Evolutionary conservation across 2,329 filamentous ascomycete species (phyloP).

Genomic region (Neopestalotiopsis rosae): DNA sequence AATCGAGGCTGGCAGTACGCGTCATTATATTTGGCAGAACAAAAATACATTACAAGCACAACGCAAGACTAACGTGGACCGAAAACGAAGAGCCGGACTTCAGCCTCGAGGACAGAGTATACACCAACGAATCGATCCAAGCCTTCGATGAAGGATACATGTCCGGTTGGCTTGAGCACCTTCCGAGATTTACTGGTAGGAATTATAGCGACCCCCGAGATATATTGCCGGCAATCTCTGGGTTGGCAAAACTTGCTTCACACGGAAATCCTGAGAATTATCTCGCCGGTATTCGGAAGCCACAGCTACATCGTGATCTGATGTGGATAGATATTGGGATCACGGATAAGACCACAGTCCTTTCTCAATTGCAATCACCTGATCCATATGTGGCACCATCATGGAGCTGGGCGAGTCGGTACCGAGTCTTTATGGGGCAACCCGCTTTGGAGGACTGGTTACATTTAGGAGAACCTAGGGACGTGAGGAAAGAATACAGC

Average conservation of each 20-base stretch:
- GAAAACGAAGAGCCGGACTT: background rate
- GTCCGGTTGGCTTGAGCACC: background rate
- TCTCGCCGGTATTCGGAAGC: background rate
- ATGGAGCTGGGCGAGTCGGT: background rate
- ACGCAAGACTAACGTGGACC: background rate
- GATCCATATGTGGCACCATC: background rate
- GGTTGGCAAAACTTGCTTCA: background rate
- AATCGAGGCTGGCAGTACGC: background rate
- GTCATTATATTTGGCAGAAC: background rate
- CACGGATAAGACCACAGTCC: too few species aligned
- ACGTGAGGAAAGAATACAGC: background rate
- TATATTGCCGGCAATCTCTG: background rate
- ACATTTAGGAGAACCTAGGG: background rate
- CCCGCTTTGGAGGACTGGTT: accelerated
- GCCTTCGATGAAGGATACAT: too few species aligned
- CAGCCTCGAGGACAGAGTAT: too few species aligned
- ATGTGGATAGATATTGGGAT: too few species aligned
- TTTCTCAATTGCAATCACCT: too few species aligned
- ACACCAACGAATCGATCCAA: too few species aligned
- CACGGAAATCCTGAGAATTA: background rate
- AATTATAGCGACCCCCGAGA: background rate
- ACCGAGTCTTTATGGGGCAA: accelerated
- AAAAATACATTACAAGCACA: background rate
- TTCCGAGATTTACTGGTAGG: too few species aligned
- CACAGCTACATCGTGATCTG: background rate